Base-by-base conservation (phyloP, 305 asterid species). In the Withania somnifera region DNA sequence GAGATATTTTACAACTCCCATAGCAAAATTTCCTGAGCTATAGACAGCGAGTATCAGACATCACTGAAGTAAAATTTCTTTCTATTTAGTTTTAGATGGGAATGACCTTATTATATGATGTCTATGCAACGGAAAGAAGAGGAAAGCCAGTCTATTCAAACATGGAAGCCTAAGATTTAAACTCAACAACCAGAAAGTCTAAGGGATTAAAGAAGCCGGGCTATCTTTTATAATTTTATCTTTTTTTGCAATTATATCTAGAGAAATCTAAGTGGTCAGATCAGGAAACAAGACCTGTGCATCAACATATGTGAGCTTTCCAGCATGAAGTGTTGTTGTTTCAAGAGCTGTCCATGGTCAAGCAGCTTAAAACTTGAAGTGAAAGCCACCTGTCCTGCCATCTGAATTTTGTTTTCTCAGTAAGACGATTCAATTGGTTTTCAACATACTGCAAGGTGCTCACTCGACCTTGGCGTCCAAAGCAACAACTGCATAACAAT, bases 321-420 rank as follows among this genome's bases (percentile, higher is more conserved):
- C 40, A 88, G 90, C 50, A 79, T 73, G 75, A 63, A 69, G 40
- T n/a, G n/a, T n/a, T n/a, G 90, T 86, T 86, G 64, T 57, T 57
- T 86, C 47, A 78, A 58, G 40, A 45, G 34, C 82, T 82, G 86
- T 83, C 88, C 85, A 78, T 28, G 86, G 81, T 81, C 83, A 80
- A 84, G 91, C 86, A 89, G 90, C 91, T 88, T 91, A 78, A 81
- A 85, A 82, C 79, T 78, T 26, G 88, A 87, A 22, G 88, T 86
- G 79, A 88, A 56, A 87, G 91, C 91, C 51, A 86, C 88, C 86
- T 81, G 83, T 81, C 87, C 90, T 50, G 93, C 91, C 98, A 94
- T 94, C 24, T 73, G 38, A 57, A 57, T 57, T 76, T 34, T 76
- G 38, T 28, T 42, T 24, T 76, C 47, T 79, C 67, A 85, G 83